Evolutionary conservation across 2,329 filamentous ascomycete genomes (phyloP).

Genomic region (Chaetomiaceae sp.): DNA sequence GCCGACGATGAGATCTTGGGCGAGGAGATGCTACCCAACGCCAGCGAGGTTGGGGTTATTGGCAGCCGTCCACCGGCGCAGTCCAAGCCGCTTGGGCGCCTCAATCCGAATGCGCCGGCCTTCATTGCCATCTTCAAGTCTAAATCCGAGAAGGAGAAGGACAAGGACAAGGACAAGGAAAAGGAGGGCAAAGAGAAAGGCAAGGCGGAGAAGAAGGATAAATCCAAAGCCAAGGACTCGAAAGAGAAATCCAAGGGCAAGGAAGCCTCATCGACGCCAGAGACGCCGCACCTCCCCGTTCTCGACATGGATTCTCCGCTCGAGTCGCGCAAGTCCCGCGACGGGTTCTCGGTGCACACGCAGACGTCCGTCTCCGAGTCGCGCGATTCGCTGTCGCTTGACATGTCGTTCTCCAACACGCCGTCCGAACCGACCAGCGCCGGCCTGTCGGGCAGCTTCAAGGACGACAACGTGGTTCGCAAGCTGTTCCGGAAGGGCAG

Average conservation of each 20-base stretch:
- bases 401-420: slow-evolving; percentile 50
- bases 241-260: slow-evolving; percentile 35
- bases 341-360: slow-evolving; percentile 52
- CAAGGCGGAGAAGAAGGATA: slow-evolving; percentile 34
- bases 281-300: slow-evolving; percentile 32
- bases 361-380: slow-evolving; percentile 55
- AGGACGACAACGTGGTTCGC: slow-evolving; percentile 49
- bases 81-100: slow-evolving; percentile 41
- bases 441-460: slow-evolving; percentile 37
- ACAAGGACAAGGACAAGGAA: slow-evolving; percentile 33
- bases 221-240: slow-evolving; percentile 32
- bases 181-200: slow-evolving; percentile 32
- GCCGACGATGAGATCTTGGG: slow-evolving; percentile 60
- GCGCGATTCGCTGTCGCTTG: slow-evolving; percentile 51
- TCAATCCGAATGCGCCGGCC: slow-evolving; percentile 85
- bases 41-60: slow-evolving; percentile 63
- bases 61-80: slow-evolving; percentile 62
- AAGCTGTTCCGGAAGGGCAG: slow-evolving; percentile 61
- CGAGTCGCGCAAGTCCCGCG: slow-evolving; percentile 49
- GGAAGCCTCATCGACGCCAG: slow-evolving; percentile 27
- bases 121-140: slow-evolving; percentile 64
- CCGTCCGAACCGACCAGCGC: slow-evolving; percentile 45
- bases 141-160: slow-evolving; percentile 35
- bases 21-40: slow-evolving; percentile 48
- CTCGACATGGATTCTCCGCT: slow-evolving; percentile 45